Base-by-base conservation (phyloP, 805 yeast species). In the Saccharomycopsis babjevae region DNA sequence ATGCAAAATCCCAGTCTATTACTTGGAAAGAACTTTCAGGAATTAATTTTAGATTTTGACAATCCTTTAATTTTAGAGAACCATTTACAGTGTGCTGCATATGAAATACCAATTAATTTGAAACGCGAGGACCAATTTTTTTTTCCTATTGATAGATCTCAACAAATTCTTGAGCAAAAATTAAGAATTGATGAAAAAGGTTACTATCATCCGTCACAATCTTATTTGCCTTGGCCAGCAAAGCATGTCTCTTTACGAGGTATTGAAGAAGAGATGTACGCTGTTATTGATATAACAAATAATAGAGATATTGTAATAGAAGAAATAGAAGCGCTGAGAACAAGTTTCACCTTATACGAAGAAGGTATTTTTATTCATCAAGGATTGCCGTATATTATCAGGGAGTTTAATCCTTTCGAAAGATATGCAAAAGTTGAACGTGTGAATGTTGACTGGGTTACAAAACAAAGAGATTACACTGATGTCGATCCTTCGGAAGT, bases 291-390 rank as follows among this genome's bases (percentile, higher is more conserved):
- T 70, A 80, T 86, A 43, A 90, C 97, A 0, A 85, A 86, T 66
- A 83, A 83, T 36, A 75, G 91, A 59, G 88, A 89, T 69, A 74
- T 81, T 5, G 86, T 93, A 1, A 85, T 94, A 38, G 99, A 94
- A 72, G 92, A 87, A 67, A 82, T 94, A 22, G 98, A 94, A 68
- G 89, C 88, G 6, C 85, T 89, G 46, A 78, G 99, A 67, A 89
- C 96, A 0, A 85, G 91, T 59, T 94, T 94, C 71, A 90, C 98
- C 0, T 69, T 93, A 1, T 94, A 94, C 71, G 88, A 84, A 64
- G 99, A 99, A 1, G 99, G 94, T 0, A 91, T 94, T 1, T 91
- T 88, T 66, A 81, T 93, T 52, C 97, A 94, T 70, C 98, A 94
- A 72, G 99, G 99, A 6, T 79, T 82, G 64, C 89, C 97, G 0